Evolutionary conservation across 148 eudicot genomes (phyloP), one percentile per base, ranked within the genome.

Genomic region (Polygonum aviculare): DNA sequence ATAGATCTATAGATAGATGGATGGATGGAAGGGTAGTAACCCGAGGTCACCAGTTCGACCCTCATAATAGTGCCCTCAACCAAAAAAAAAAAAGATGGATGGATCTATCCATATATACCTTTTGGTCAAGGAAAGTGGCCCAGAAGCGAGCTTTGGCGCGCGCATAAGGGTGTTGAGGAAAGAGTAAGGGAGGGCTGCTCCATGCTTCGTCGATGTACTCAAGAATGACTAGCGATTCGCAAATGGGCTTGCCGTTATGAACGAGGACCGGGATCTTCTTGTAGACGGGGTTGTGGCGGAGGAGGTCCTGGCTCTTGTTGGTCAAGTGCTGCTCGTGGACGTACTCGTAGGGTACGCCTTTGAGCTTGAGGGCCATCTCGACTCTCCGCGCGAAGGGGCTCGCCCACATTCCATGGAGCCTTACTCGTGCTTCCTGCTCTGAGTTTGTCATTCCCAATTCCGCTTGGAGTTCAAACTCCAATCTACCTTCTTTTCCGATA

Each of bases 191-290:
- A 10, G 77, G 47, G 5, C 50, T 73, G 11, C 81, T 83, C 87
- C 87, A 87, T 1, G 67, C 74, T 5, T 90, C 88, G 3, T 90
- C 87, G 0, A 90, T 83, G 65, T 84, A 88, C 63, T 88, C 92
- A 5, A 88, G 73, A 48, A 90, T 90, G 54, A 87, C 82, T 19
- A 80, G 10, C 0, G 95, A 88, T 76, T 88, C 90, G 0, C 70
- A 36, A 59, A 87, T 59, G 1, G 85, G 74, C 45, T 78, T 86
- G 5, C 82, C 83, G 52, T 82, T 75, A 75, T 82, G 86, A 15
- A 84, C 7, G 41, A 84, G 55, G 40, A 86, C 84, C 0, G 84
- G 85, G 0, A 82, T 26, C 60, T 84, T 78, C 54, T 84, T 80
- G 75, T 76, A 55, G 41, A 82, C 39, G 2, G 85, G 84, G 63